Evolutionary conservation across 1,284 basidiomycete genomes (phyloP), one percentile per base, ranked within the genome.

Genomic region (Naganishia liquefaciens): DNA sequence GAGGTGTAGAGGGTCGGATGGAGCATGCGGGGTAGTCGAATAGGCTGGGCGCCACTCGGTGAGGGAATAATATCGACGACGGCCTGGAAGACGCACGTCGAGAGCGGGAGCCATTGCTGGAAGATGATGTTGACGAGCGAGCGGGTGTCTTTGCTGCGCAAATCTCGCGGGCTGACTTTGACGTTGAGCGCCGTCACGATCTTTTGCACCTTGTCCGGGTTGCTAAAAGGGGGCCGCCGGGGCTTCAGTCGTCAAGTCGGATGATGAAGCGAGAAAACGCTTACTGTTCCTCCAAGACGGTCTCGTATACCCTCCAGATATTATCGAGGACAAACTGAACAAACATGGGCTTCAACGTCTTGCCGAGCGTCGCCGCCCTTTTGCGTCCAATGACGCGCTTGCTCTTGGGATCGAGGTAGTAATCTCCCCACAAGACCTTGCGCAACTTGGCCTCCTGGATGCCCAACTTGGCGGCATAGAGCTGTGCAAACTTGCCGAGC

Each of bases 261-360:
- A 37, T 37, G 10, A n/a, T n/a, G n/a, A n/a, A n/a, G n/a, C 33
- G 33, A 0, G 33, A 37, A 39, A 11, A 47, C 2, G 86, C 91
- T 74, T 75, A 96, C 93, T 91, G 89, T 71, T 93, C 91, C 17
- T 89, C 77, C 39, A 89, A 79, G 17, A 93, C 87, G 30, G 89
- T 89, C 72, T 95, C 90, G 78, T 99, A 99, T 11, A 98, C 90
- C 28, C 89, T 88, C 95, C 95, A 99, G 33, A 99, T 85, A 77
- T 98, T 99, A 67, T 99, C 96, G 70, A 99, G 80, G 5, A 99
- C 88, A 72, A 99, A 97, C 79, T 98, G 94, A 5, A 98, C 96
- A 75, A 99, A 99, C 55, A 99, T 83, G n/a, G 94, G 93, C 80
- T 98, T 99, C 73, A 99, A 80, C 37, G 85, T 83, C 68, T 86